A percentile compares a stretch with the other conserved stretches of the same genome.
Evolutionary conservation across 2,329 filamentous ascomycete genomes (phyloP).

Genomic region (Hirsutella rhossiliensis): DNA sequence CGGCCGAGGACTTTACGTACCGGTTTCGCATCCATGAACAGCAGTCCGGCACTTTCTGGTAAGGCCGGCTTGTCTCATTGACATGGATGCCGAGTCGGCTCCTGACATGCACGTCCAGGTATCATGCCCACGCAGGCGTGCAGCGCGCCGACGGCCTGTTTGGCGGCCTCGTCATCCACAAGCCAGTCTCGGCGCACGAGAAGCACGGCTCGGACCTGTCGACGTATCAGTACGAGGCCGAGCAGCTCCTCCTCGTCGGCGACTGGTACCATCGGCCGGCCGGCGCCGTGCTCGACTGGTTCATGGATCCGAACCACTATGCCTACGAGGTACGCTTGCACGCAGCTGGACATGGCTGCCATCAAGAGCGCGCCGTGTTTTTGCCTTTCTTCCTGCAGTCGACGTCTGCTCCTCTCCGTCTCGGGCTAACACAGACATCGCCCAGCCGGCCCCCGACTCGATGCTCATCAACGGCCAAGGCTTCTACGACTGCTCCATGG

Average conservation of each 20-base stretch:
- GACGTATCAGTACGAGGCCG: conserved; percentile 15
- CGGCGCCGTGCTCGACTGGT: conserved; percentile 12
- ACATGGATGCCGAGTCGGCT: too few species aligned
- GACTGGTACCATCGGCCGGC: conserved; percentile 26
- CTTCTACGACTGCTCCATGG: conserved; percentile 9
- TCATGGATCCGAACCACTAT: conserved; percentile 11
- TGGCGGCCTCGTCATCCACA: conserved; percentile 20
- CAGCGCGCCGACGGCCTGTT: conserved; percentile 21
- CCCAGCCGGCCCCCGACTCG: conserved; percentile 24
- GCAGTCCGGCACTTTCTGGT: conserved; percentile 50
- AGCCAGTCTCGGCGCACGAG: conserved; percentile 18
- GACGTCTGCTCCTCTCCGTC: too few species aligned
- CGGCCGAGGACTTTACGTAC: conserved; percentile 38
- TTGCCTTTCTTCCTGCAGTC: too few species aligned
- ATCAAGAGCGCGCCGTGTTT: background rate
- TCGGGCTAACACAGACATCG: background rate
- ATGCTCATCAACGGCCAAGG: conserved; percentile 25
- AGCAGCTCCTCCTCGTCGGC: conserved; percentile 22
- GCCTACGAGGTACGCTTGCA: conserved; percentile 5
- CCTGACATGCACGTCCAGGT: background rate
- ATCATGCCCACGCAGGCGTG: conserved; percentile 45
- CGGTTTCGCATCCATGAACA: conserved; percentile 40
- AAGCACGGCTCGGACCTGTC: conserved; percentile 4
- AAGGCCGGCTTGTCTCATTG: conserved; percentile 16
- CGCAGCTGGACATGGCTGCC: too few species aligned